These are phyloP conservation scores for Mortierella sp. DNA, from an alignment of 371 early-diverging fungal genomes.

Conservation along the genomic window DNA sequence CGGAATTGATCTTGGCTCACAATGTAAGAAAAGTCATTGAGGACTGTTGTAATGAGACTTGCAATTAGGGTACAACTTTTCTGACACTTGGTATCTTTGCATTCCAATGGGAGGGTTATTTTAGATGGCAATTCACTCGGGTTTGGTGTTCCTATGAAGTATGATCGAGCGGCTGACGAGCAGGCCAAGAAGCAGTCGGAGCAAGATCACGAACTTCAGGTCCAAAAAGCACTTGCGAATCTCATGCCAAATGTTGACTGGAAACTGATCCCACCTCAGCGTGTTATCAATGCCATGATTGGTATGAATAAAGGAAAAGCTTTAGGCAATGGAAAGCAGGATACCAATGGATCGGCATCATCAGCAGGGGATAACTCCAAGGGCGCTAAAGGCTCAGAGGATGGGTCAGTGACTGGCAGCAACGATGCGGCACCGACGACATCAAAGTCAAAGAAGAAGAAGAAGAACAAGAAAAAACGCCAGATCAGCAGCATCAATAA, in stretches of 20 bases:
- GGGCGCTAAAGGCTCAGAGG: not conserved
- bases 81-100: not conserved
- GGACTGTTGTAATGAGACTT: not conserved
- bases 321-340: not conserved
- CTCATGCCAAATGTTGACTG: constrained; percentile 48
- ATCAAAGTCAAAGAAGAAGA: constrained; percentile 43
- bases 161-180: constrained; percentile 27
- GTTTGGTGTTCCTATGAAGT: constrained; percentile 55
- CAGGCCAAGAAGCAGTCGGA: constrained; percentile 13
- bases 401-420: not conserved
- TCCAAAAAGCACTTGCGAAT: constrained; percentile 50
- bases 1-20: constrained; percentile 54
- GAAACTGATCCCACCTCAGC: constrained; percentile 51
- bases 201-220: constrained; percentile 21
- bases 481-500: constrained; percentile 14
- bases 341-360: not conserved
- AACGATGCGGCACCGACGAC: constrained; percentile 2
- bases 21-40: constrained; percentile 24
- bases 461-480: constrained; percentile 51
- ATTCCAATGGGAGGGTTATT: not conserved
- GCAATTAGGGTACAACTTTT: not conserved
- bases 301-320: constrained; percentile 6
- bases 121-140: constrained; percentile 54
- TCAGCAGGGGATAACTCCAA: not conserved
- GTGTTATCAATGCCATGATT: constrained; percentile 37